Base-by-base conservation (phyloP, 257 asterid species). In the Salvia miltiorrhiza region DNA sequence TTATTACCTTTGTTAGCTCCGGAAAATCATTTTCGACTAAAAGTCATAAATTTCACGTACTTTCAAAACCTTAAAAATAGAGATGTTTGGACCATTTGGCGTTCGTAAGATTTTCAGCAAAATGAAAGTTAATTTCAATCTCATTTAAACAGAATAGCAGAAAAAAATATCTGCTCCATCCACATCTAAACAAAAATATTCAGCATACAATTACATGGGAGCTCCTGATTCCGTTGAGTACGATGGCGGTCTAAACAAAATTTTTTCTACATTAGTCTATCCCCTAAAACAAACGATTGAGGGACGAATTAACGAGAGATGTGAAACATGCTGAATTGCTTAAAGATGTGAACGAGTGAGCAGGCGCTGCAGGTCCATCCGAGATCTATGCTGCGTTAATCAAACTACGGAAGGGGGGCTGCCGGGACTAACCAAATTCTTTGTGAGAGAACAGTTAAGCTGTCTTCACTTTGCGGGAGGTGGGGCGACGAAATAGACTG, bases 401-500 rank as follows among this genome's bases (percentile, higher is more conserved):
- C 60, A 59, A 59, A 73, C 80, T 77, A 73, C 78, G 63, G 73
- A 79, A 63, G 28, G n/a, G 35, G 14, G 70, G 56, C 77, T 55
- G 55, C 60, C 20, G 68, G 13, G 57, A 47, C 63, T 47, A 14
- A 68, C 26, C 50, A 10, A 24, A 3, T 30, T 37, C 35, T 21
- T 7, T 37, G 10, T 17, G 52, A 7, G 57, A 40, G 83, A 63
- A 5, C 67, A 43, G 70, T 81, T 72, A 89, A 63, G 80, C 80
- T 53, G 96, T 21, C 83, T 92, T 92, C 76, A 80, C 83, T 82
- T 88, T 92, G 33, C 96, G 95, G 16, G 95, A 88, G 48, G 96
- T 81, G 63, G 97, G 98, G 0, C 97, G 97, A 47, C 98, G 97
- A 79, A 92, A 90, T 63, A 92, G 77, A 66, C 88, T 85, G 82